Conservation (phyloP, 1,139 yeast genomes). For the Magnusiomyces suaveolens region DNA sequence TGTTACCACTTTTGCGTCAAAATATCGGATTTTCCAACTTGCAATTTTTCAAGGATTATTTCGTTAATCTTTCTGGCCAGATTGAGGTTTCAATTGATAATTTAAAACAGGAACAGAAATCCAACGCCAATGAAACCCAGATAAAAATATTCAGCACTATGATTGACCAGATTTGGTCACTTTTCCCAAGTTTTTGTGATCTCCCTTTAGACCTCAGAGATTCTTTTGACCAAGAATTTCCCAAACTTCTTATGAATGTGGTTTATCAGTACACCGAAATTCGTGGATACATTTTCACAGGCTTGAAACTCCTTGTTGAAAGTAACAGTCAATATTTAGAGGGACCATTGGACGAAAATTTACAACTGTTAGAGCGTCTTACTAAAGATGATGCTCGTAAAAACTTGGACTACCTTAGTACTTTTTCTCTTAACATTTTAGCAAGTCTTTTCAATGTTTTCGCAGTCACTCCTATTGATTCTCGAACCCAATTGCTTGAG, state of each 20-base stretch:
- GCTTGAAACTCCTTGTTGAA: constrained; percentile 67
- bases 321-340: constrained; percentile 53
- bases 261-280: constrained; percentile 66
- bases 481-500: constrained; percentile 75
- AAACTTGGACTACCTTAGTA: constrained; percentile 55
- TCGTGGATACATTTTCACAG: constrained; percentile 73
- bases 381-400: constrained; percentile 46
- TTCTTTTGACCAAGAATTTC: constrained; percentile 66
- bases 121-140: constrained; percentile 47
- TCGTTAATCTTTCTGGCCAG: constrained; percentile 58
- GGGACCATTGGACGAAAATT: constrained; percentile 50
- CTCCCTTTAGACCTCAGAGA: constrained; percentile 62
- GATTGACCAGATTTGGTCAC: constrained; percentile 84
- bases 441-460: constrained; percentile 87
- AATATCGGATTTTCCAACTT: constrained; percentile 65
- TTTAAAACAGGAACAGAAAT: constrained; percentile 25
- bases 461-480: constrained; percentile 73
- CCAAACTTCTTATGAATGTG: constrained; percentile 61
- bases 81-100: constrained; percentile 43
- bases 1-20: constrained; percentile 86
- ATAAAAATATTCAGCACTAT: constrained; percentile 71
- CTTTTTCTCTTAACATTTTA: constrained; percentile 59
- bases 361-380: constrained; percentile 51
- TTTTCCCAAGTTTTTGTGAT: constrained; percentile 82
- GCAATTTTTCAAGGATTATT: constrained; percentile 48